phyloP scores from a whole-genome alignment of 2,329 filamentous ascomycete species.

The Microdochium trichocladiopsis region DNA sequence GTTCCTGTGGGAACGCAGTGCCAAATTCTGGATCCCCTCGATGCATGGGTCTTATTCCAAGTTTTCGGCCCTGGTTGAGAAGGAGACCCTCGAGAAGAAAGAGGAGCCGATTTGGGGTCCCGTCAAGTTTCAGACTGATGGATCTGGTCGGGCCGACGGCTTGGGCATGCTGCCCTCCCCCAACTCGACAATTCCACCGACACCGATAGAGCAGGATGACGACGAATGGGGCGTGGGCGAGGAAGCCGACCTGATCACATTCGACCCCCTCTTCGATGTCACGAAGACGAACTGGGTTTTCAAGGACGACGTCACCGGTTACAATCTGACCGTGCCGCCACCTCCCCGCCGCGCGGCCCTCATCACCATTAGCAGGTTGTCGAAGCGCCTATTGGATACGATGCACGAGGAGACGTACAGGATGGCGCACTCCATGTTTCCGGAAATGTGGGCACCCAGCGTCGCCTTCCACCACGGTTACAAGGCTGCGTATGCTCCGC shows the following conservation, averaged over 20 bases:
- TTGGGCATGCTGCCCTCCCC: conserved; percentile 47
- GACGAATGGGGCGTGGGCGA: conserved; percentile 53
- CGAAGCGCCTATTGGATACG: conserved; percentile 40
- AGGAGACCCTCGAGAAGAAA: conserved; percentile 32
- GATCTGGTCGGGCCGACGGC: conserved; percentile 9
- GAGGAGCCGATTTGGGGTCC: conserved; percentile 56
- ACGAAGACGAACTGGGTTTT: conserved; percentile 50
- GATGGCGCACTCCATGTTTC: conserved; percentile 48
- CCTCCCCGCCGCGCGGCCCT: conserved; percentile 51
- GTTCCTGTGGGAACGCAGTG: conserved; percentile 54
- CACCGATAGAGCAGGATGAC: conserved; percentile 55
- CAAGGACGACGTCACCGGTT: conserved; percentile 48
- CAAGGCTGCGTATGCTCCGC: conserved; percentile 57
- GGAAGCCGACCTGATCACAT: conserved; percentile 51
- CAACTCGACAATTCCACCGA: conserved; percentile 52
- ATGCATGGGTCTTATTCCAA: conserved; percentile 50
- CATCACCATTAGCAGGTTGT: conserved; percentile 47
- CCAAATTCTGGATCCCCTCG: conserved; percentile 52
- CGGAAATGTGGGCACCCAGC: conserved; percentile 53
- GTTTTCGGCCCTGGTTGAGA: conserved; percentile 46
- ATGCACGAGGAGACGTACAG: conserved; percentile 51
- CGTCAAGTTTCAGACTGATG: conserved; percentile 15
- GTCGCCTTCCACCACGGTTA: conserved; percentile 51
- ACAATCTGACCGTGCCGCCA: conserved; percentile 37
- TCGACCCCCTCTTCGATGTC: conserved; percentile 54